Conservation (phyloP, 225 moss, liverwort and hornwort genomes). For the Thuidium tamariscinum region DNA sequence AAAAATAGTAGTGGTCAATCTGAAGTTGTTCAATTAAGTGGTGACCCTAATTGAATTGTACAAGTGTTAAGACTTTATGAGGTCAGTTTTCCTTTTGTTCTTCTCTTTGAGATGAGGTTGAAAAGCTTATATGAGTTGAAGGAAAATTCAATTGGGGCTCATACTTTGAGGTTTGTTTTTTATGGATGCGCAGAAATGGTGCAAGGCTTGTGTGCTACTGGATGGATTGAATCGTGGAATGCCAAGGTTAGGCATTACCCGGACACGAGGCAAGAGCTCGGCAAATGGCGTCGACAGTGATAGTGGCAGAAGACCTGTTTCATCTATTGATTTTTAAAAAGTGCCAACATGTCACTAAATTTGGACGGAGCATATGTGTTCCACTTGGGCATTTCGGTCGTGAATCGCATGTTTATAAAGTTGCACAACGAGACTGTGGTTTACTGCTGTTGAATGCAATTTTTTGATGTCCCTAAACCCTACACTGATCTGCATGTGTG, state of each 20-base stretch:
- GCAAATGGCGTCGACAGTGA: constrained; percentile 3
- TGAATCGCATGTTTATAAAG: not conserved
- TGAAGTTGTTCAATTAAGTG: not conserved
- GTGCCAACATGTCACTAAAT: not conserved
- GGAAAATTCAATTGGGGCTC: not conserved
- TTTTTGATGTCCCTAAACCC: not conserved
- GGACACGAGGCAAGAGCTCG: constrained; percentile 53
- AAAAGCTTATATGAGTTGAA: not conserved
- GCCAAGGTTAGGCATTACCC: constrained; percentile 72
- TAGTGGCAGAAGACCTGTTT: not conserved
- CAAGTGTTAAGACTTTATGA: not conserved
- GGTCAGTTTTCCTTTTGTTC: accelerated
- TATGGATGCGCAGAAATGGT: constrained; percentile 56
- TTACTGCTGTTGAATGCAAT: not conserved
- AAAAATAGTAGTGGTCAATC: no score
- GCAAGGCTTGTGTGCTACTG: constrained; percentile 92
- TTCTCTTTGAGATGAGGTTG: not conserved
- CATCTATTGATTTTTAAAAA: constrained; percentile 31
- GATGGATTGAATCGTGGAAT: constrained; percentile 89
- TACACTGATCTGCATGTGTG: not conserved
- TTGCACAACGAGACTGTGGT: not conserved
- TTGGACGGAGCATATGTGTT: not conserved
- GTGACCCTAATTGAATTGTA: not conserved
- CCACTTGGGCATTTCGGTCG: not conserved
- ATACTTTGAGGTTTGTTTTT: not conserved